phyloP scores from a whole-genome alignment of 2,329 filamentous ascomycete species.

The Stromatinia cepivora region DNA sequence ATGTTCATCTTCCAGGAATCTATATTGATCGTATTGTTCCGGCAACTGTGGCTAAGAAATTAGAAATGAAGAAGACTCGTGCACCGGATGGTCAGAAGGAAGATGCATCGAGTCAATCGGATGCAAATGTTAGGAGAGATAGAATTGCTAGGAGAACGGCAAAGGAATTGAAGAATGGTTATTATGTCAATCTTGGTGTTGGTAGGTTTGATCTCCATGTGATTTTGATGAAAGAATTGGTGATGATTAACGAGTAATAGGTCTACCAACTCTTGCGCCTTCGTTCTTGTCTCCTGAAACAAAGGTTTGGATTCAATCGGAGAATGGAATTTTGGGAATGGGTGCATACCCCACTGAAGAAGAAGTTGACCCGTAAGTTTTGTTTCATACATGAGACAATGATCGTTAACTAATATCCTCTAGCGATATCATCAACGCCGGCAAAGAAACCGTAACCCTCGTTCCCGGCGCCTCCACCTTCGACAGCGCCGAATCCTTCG shows the following conservation, averaged over 20 bases:
- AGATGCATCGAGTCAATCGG: conserved; percentile 62
- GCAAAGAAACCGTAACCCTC: conserved; percentile 82
- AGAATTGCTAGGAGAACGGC: conserved; percentile 76
- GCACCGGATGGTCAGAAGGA: conserved; percentile 69
- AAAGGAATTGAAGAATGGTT: conserved; percentile 75
- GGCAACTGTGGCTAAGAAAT: conserved; percentile 66
- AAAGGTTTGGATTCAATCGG: conserved; percentile 80
- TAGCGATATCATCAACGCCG: conserved; percentile 75
- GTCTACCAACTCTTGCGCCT: conserved; percentile 85
- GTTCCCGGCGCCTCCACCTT: conserved; percentile 74
- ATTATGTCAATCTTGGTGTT: conserved; percentile 78
- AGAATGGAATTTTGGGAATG: conserved; percentile 85
- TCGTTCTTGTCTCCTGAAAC: conserved; percentile 68
- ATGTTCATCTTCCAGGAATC: conserved; percentile 77
- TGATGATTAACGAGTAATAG: conserved; percentile 53
- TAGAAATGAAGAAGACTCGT: conserved; percentile 63
- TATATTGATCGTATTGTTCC: conserved; percentile 79
- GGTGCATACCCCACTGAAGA: conserved; percentile 73
- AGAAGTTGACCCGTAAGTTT: conserved; percentile 59
- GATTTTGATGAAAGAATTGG: no score
- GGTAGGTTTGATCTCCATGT: conserved; percentile 46
- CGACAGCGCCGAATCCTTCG: conserved; percentile 78
- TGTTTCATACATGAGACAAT: no score
- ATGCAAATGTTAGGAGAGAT: conserved; percentile 58
- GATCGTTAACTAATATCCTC: not conserved